Base-by-base conservation (phyloP, 495 filamentous ascomycete genomes). In the Neurospora intermedia region DNA sequence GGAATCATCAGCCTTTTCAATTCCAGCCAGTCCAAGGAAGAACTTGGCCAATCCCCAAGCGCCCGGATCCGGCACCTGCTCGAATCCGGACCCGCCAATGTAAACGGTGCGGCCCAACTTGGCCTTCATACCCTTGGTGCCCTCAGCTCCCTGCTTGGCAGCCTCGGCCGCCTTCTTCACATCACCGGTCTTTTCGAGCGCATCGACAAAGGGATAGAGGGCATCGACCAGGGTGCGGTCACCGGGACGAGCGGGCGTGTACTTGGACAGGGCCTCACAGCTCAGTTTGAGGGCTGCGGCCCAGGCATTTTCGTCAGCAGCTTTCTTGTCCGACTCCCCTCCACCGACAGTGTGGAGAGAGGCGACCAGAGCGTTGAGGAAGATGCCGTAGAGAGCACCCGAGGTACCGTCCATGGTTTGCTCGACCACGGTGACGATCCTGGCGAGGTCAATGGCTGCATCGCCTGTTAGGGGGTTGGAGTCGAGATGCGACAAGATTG, bases 401-500 rank as follows among this genome's bases (percentile, higher is more conserved):
- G 94, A 97, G 13, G 96, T 99, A 69, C 96, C 96, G 78, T 97
- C 96, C 96, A 99, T 99, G 54, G 85, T 89, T 48, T 82, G 90
- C 79, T 99, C 96, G n/a, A 98, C 89, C 6, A 94, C 88, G 9
- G 87, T 87, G n/a, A 92, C 91, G 71, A 99, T 92, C 74, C 86
- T 88, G 71, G 90, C 86, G 18, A 98, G 83, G 38, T 93, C 90
- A 41, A 89, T 78, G 9, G 94, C 89, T 9, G 87, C 86, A 76
- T 99, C 96, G 23, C 89, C 87, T 1, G 85, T 86, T 1, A 90
- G 79, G 31, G 87, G 82, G 3, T 83, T 84, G 69, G 84, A 80
- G 7, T 88, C 81, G 40, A 97, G 80, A 76, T 93, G 85, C 27
- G 86, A 85, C 13, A 94, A 83, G 59, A 97, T 86, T 23, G 92